Evolutionary conservation across 805 yeast species (phyloP).

Genomic region (Nematodospora valgi): DNA sequence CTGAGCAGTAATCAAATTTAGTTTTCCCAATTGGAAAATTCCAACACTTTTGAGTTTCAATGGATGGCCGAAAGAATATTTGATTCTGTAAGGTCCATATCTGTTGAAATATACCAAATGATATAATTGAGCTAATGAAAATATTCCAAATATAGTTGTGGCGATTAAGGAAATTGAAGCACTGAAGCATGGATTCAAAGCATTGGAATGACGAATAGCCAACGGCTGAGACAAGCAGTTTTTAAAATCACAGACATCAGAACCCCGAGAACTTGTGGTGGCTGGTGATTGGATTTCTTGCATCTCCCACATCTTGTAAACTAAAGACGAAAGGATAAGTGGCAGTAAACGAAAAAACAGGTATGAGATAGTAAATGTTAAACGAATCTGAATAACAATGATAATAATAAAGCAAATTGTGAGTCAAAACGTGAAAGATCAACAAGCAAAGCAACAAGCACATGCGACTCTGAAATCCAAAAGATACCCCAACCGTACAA

Average conservation of each 20-base stretch:
- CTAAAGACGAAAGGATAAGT: too few species aligned
- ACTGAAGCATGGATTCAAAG: constrained; percentile 6
- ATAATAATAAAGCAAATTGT: too few species aligned
- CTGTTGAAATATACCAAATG: constrained; percentile 1
- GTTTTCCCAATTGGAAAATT: constrained; percentile 6
- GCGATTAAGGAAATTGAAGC: constrained; percentile 1
- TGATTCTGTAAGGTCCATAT: constrained; percentile 5
- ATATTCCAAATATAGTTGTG: not conserved
- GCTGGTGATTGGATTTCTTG: too few species aligned
- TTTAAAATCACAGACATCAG: not conserved
- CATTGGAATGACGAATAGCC: constrained; percentile 2
- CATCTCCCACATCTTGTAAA: too few species aligned
- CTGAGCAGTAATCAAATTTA: constrained; percentile 3
- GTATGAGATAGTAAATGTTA: too few species aligned
- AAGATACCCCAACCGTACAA: too few species aligned
- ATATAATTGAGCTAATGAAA: constrained; percentile 1
- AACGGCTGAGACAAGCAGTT: constrained; percentile 3
- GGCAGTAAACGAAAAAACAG: too few species aligned
- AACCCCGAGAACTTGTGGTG: too few species aligned
- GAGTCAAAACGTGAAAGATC: too few species aligned
- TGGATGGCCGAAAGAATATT: constrained; percentile 4
- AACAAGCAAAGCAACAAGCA: too few species aligned
- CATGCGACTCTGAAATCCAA: too few species aligned
- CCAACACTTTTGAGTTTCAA: constrained; percentile 9
- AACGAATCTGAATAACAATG: too few species aligned